Evolutionary conservation across 208 protist genomes (phyloP).

Genomic region (Trichomonas vaginalis): DNA sequence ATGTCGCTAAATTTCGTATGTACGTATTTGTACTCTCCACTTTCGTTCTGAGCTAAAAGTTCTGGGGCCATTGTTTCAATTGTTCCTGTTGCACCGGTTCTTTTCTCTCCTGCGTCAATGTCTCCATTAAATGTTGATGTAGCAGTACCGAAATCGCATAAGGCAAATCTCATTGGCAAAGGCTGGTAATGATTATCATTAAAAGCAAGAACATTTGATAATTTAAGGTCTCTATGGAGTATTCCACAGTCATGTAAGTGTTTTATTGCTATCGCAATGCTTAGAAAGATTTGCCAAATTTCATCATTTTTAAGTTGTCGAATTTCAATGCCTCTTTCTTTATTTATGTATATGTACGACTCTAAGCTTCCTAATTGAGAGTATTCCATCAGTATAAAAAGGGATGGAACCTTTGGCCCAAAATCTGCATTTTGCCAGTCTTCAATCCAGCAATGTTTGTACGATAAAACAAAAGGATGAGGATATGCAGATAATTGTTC

Average conservation of each 20-base stretch:
- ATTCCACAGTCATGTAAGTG: conserved; percentile 33
- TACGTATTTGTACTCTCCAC: neutral
- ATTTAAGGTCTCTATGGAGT: conserved; percentile 36
- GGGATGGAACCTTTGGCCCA: conserved; percentile 33
- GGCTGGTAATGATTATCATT: neutral
- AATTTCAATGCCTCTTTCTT: neutral
- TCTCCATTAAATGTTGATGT: neutral
- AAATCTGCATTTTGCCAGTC: conserved; percentile 30
- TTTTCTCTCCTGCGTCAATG: neutral
- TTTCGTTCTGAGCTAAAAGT: neutral
- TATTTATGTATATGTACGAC: conserved; percentile 26
- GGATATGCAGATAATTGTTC: conserved; percentile 19
- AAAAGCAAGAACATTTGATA: conserved; percentile 31
- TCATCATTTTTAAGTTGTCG: neutral
- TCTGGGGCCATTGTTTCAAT: conserved; percentile 11
- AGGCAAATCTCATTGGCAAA: neutral
- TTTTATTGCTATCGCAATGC: conserved; percentile 15
- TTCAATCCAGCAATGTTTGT: conserved; percentile 43
- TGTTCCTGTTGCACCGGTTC: neutral
- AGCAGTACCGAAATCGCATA: neutral
- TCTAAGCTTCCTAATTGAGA: conserved; percentile 36
- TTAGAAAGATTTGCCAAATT: neutral
- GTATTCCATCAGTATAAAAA: conserved; percentile 44
- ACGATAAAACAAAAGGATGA: conserved; percentile 36
- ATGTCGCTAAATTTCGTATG: neutral